Evolutionary conservation across 345 rosid species (phyloP), one percentile per base, ranked within the genome.

Genomic region (Moricandia arvensis): DNA sequence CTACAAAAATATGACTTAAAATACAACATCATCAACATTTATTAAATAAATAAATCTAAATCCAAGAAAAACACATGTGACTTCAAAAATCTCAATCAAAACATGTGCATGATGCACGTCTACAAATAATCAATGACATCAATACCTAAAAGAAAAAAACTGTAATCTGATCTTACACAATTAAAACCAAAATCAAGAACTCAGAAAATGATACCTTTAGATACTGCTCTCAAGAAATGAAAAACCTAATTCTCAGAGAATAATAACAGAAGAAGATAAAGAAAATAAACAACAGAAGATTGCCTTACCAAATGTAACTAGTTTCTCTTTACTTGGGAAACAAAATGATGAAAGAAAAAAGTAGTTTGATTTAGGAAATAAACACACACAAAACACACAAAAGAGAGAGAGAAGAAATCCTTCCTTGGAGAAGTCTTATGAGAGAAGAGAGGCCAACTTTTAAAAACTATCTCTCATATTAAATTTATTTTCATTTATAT

Each of bases 301-400:
- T 54, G 29, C 2, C 31, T 35, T 18, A 24, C 3, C 2, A 71
- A 29, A 66, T 37, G 8, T 51, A 41, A 59, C 31, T 51, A 34
- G 34, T 51, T 26, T n/a, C 0, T 6, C 13, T 10, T 57, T 26
- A 8, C 7, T 2, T 72, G 75, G 51, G 71, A 63, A 69, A 70
- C 30, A 38, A 77, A 38, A 4, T 65, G 71, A 77, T 41, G 80
- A 71, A 72, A 77, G 71, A 72, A n/a, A 78, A 73, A 78, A 9
- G 68, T 43, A n/a, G 62, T 66, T 78, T 72, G 63, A 8, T 78
- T 18, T 66, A 73, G 29, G 78, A 65, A 10, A 79, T 18, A 16
- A 54, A 58, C 72, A 37, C 43, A 51, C 72, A 59, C 63, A 7
- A 33, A 55, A 63, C 51, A 51, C 24, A 61, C 9, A 51, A 55